A percentile compares a stretch with the other conserved stretches of the same genome.
Evolutionary conservation across 768 basidiomycete species (phyloP).

Genomic region (Phylloporus sp.): DNA sequence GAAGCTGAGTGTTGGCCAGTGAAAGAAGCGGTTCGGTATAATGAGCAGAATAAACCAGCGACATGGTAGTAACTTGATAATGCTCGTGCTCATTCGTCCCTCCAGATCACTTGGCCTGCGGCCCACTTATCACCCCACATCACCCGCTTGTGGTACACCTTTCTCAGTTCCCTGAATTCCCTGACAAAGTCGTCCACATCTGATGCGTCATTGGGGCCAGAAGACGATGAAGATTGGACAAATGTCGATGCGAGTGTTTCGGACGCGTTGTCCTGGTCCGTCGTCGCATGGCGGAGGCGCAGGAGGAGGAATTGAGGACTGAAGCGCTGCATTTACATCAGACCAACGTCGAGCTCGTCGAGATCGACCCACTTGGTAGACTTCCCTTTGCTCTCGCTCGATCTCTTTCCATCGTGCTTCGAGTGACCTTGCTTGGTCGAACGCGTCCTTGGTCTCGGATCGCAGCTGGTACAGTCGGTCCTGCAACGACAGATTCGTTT

Average conservation of each 20-base stretch:
- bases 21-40: slow-evolving; percentile 25
- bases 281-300: slow-evolving; percentile 82
- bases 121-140: slow-evolving; percentile 91
- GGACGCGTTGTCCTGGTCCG: slow-evolving; percentile 85
- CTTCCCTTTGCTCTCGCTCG: slow-evolving; percentile 82
- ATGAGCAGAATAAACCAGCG: slow-evolving; percentile 22
- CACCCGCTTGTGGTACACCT: slow-evolving; percentile 89
- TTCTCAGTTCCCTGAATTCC: slow-evolving; percentile 83
- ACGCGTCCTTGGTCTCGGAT: slow-evolving; percentile 80
- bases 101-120: slow-evolving; percentile 81
- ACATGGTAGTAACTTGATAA: slow-evolving; percentile 16
- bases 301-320: slow-evolving; percentile 85
- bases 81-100: slow-evolving; percentile 50
- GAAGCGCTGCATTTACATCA: slow-evolving; percentile 56
- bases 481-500: slow-evolving; percentile 71
- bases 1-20: slow-evolving; percentile 10
- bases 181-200: slow-evolving; percentile 86
- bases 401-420: slow-evolving; percentile 84
- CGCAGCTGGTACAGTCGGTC: slow-evolving; percentile 72
- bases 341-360: slow-evolving; percentile 2
- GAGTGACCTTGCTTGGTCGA: slow-evolving; percentile 78
- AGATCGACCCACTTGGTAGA: slow-evolving; percentile 67
- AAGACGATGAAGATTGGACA: slow-evolving; percentile 53
- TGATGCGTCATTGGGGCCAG: slow-evolving; percentile 23
- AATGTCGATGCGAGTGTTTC: slow-evolving; percentile 84